Evolutionary conservation across 2,329 filamentous ascomycete species (phyloP).

Genomic region (Epicoccum sorghinum): DNA sequence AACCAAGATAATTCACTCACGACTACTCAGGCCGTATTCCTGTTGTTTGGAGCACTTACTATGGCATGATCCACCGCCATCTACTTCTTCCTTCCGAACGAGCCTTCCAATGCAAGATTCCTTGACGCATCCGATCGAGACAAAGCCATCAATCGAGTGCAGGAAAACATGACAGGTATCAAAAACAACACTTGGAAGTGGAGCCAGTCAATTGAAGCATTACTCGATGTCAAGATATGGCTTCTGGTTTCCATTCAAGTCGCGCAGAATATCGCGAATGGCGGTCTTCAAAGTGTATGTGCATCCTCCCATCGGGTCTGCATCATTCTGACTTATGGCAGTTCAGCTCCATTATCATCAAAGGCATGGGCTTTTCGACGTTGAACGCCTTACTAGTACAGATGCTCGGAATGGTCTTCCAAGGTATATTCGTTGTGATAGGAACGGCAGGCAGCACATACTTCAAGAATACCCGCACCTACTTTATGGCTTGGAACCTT

Average conservation of each 20-base stretch:
- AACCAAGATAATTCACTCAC: not conserved
- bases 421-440: constrained; percentile 21
- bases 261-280: constrained; percentile 43
- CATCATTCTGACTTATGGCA: not conserved
- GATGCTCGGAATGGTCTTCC: constrained; percentile 24
- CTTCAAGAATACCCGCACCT: constrained; percentile 18
- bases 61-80: constrained; percentile 45
- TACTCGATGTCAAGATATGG: constrained; percentile 51
- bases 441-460: constrained; percentile 22
- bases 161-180: constrained; percentile 55
- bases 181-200: constrained; percentile 56
- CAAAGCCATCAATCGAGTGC: constrained; percentile 46
- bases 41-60: constrained; percentile 57
- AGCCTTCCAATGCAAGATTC: constrained; percentile 22
- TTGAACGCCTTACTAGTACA: constrained; percentile 32
- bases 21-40: constrained; percentile 53
- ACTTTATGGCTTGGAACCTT: constrained; percentile 23
- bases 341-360: constrained; percentile 34
- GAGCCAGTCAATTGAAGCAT: constrained; percentile 51
- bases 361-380: constrained; percentile 45
- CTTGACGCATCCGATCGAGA: constrained; percentile 16
- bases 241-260: constrained; percentile 33
- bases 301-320: not conserved
- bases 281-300: constrained; percentile 29
- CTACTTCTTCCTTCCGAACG: constrained; percentile 61